A percentile compares a stretch with the other conserved stretches of the same genome.
phyloP scores from a whole-genome alignment of 768 basidiomycete species.

The Podaxis sp. region DNA sequence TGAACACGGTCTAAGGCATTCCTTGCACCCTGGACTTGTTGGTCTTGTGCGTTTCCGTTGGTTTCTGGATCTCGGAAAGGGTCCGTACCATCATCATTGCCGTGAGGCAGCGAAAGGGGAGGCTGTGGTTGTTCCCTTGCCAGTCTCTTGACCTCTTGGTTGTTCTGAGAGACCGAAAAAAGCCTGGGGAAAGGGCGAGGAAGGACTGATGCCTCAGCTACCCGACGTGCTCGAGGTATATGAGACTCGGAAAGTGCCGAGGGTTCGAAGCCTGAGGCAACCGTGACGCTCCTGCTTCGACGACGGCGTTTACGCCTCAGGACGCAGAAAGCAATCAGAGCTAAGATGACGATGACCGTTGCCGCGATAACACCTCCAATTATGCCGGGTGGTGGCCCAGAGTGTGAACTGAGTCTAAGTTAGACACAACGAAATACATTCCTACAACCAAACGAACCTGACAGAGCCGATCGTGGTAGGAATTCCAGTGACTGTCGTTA shows the following conservation, averaged over 20 bases:
- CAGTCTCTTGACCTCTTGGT: neutral
- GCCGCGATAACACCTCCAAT: neutral
- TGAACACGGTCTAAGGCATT: conserved; percentile 1
- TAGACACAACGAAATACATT: neutral
- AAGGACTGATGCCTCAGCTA: neutral
- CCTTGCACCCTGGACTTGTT: neutral
- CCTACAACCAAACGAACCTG: neutral
- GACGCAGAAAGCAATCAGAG: neutral
- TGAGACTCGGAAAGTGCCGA: neutral
- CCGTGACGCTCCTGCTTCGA: neutral
- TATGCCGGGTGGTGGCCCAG: neutral
- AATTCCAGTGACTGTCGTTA: neutral
- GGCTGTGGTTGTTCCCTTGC: neutral
- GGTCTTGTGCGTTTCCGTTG: neutral
- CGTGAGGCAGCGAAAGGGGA: no score
- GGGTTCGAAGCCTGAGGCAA: neutral
- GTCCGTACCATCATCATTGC: neutral
- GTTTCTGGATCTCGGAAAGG: conserved; percentile 4
- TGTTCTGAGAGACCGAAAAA: neutral
- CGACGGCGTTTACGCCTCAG: neutral
- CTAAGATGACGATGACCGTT: neutral
- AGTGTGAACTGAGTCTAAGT: neutral
- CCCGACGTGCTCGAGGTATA: neutral
- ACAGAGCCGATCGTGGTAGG: neutral
- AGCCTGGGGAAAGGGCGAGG: neutral